Percentiles rank a stretch among this genome's conserved stretches.
phyloP scores from a whole-genome alignment of 768 basidiomycete genomes.

The Agrocybe chaxingu region DNA sequence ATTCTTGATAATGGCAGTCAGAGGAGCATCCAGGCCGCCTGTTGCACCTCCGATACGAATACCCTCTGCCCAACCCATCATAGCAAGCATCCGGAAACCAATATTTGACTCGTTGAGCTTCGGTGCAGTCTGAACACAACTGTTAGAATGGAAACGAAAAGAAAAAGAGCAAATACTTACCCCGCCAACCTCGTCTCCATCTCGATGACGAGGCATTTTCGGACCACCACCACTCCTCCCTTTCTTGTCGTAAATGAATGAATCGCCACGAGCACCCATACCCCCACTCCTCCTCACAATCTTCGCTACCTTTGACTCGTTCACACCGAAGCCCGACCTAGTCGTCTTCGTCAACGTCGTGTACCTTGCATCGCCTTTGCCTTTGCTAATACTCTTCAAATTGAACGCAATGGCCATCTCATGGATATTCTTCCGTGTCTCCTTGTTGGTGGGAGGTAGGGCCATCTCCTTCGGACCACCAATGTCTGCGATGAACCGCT shows the following conservation, averaged over 20 bases:
- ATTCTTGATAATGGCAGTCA: constrained; percentile 83
- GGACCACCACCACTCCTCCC: constrained; percentile 15
- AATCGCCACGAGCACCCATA: constrained; percentile 28
- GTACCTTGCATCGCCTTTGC: constrained; percentile 65
- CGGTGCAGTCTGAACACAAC: constrained; percentile 57
- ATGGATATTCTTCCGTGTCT: constrained; percentile 70
- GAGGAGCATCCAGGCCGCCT: constrained; percentile 68
- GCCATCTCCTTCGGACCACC: constrained; percentile 52
- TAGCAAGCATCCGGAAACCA: constrained; percentile 82
- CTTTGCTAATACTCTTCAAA: constrained; percentile 76
- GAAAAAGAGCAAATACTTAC: constrained; percentile 27
- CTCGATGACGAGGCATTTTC: constrained; percentile 51
- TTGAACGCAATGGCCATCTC: constrained; percentile 77
- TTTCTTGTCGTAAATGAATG: constrained; percentile 31
- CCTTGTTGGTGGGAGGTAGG: constrained; percentile 78
- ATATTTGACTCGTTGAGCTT: constrained; percentile 78
- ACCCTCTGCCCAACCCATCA: constrained; percentile 93
- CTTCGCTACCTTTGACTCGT: constrained; percentile 58
- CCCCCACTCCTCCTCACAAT: constrained; percentile 36
- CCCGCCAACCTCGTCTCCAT: constrained; percentile 89
- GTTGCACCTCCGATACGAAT: constrained; percentile 60
- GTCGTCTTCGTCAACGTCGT: constrained; percentile 74
- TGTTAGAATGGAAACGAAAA: neutral
- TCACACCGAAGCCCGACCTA: constrained; percentile 47
- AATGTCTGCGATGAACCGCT: constrained; percentile 60